These are phyloP conservation scores for Yamadazyma nakazawae DNA, from an alignment of 805 yeast genomes.

Conservation along the genomic window DNA sequence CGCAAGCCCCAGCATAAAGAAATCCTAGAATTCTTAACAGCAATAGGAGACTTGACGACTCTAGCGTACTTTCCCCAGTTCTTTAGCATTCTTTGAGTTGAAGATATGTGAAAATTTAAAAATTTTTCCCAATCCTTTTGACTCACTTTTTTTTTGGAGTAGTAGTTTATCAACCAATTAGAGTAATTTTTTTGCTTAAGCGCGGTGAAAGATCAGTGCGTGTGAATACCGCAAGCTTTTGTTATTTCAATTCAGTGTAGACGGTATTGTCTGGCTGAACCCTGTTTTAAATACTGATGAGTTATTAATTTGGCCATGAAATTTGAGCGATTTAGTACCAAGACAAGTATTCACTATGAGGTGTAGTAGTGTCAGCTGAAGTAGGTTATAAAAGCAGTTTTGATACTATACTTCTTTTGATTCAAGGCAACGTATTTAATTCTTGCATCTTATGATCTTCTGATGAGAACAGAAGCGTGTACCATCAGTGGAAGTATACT, in stretches of 20 bases:
- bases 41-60: not conserved
- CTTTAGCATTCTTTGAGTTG: conserved; percentile 1
- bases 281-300: not conserved
- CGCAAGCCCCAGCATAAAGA: not conserved
- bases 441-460: too few relatives aligned
- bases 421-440: too few relatives aligned
- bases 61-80: conserved; percentile 1
- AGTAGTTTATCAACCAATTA: conserved; percentile 27
- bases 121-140: conserved; percentile 8
- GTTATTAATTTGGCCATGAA: not conserved
- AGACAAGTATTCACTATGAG: too few relatives aligned
- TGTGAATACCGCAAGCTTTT: not conserved
- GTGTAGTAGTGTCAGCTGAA: too few relatives aligned
- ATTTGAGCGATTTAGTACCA: not conserved
- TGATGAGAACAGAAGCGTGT: too few relatives aligned
- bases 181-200: conserved; percentile 22
- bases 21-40: not conserved
- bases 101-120: conserved; percentile 8
- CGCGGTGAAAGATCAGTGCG: conserved; percentile 38
- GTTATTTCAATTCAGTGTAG: too few relatives aligned
- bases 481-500: too few relatives aligned
- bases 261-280: not conserved
- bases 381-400: too few relatives aligned
- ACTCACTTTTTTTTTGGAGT: conserved; percentile 12
- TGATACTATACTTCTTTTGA: too few relatives aligned